phyloP scores from a whole-genome alignment of 2,329 filamentous ascomycete species.

The Aureobasidium namibiae region DNA sequence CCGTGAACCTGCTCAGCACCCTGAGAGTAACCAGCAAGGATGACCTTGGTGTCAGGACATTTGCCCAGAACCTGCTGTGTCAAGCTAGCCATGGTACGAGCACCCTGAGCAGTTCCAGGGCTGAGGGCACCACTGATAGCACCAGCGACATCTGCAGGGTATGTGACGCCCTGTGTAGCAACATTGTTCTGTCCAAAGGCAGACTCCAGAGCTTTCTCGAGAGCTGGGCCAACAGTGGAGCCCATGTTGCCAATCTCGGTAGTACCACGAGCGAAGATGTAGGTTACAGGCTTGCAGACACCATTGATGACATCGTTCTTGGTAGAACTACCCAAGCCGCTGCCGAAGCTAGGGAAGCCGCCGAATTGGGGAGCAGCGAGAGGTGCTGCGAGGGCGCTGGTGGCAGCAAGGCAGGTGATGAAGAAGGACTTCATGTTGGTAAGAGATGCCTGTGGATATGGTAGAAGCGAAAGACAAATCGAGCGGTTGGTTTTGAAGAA shows the following conservation, averaged over 20 bases:
- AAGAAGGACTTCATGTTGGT: slow-evolving; percentile 1
- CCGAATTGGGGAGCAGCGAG: slow-evolving; percentile 1
- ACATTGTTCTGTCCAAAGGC: slow-evolving; percentile 14
- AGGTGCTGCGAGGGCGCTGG: slow-evolving; percentile 3
- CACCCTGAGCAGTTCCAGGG: slow-evolving; percentile 12
- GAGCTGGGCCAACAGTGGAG: slow-evolving; percentile 15
- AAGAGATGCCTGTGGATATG: not conserved
- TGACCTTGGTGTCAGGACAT: slow-evolving; percentile 18
- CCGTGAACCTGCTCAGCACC: slow-evolving; percentile 16
- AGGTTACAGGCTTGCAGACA: slow-evolving; percentile 38
- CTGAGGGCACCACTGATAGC: slow-evolving; percentile 8
- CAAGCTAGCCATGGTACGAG: slow-evolving; percentile 14
- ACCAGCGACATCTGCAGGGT: slow-evolving; percentile 15
- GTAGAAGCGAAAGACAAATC: not conserved
- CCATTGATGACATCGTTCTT: slow-evolving; percentile 17
- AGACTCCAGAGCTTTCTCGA: slow-evolving; percentile 15
- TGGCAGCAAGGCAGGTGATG: slow-evolving; percentile 4
- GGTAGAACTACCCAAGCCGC: slow-evolving; percentile 3
- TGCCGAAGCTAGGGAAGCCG: not conserved
- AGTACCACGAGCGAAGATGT: slow-evolving; percentile 49
- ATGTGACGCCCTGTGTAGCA: slow-evolving; percentile 17
- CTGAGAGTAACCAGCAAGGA: slow-evolving; percentile 17
- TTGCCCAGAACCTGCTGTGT: slow-evolving; percentile 12
- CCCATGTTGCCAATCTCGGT: slow-evolving; percentile 44
- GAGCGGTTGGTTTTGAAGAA: not conserved